Conservation (phyloP, 768 basidiomycete species). For the Tylopilus felleus region DNA sequence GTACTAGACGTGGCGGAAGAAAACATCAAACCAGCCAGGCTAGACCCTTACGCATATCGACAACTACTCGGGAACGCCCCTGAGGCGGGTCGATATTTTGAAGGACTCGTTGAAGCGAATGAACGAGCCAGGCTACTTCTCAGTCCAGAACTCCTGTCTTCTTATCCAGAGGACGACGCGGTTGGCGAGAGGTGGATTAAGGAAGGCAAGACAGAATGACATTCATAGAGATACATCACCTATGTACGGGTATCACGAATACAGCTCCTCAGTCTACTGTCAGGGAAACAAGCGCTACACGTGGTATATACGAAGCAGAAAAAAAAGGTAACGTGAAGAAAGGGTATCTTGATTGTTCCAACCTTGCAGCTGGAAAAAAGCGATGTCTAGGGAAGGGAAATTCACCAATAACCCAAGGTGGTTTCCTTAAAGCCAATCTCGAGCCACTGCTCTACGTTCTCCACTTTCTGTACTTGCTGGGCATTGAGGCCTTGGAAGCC, state of each 20-base stretch:
- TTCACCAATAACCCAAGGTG: slow-evolving; percentile 66
- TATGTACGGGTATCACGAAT: slow-evolving; percentile 5
- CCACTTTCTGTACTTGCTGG: slow-evolving; percentile 27
- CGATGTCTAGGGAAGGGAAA: neutral
- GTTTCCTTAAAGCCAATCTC: slow-evolving; percentile 59
- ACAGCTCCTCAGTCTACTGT: neutral
- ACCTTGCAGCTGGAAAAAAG: neutral
- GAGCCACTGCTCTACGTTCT: slow-evolving; percentile 53
- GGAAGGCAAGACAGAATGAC: slow-evolving; percentile 11
- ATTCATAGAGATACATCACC: neutral
- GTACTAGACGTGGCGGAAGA: slow-evolving; percentile 38
- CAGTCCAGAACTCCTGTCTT: slow-evolving; percentile 39
- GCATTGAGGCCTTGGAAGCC: slow-evolving; percentile 58
- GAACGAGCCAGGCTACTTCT: slow-evolving; percentile 37
- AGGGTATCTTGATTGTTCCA: neutral
- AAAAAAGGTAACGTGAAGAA: neutral
- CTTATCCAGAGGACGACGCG: slow-evolving; percentile 48
- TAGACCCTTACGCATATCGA: slow-evolving; percentile 16
- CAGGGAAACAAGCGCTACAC: neutral
- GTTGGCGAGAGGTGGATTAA: slow-evolving; percentile 36
- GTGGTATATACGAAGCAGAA: neutral
- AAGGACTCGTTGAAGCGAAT: slow-evolving; percentile 26
- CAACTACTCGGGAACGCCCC: slow-evolving; percentile 25
- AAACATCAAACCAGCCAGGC: slow-evolving; percentile 26
- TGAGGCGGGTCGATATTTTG: slow-evolving; percentile 37